Evolutionary conservation across 306 rosid genomes (phyloP).

Genomic region (Cicer bijugum): DNA sequence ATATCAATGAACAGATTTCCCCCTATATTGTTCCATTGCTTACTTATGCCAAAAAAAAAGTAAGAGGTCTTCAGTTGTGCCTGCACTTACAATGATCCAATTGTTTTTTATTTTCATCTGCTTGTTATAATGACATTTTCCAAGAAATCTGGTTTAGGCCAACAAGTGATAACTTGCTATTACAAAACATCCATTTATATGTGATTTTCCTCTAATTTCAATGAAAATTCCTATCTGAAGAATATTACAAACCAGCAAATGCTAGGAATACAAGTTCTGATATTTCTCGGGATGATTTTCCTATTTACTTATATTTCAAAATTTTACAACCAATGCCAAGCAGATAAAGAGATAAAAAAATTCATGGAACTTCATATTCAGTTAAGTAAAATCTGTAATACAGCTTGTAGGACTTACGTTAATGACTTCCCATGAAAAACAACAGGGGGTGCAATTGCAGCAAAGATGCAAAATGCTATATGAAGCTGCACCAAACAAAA

Average conservation of each 20-base stretch:
- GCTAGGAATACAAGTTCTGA: conserved; percentile 1
- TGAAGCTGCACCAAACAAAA: conserved; percentile 71
- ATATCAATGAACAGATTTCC: conserved; percentile 18
- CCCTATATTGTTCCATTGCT: conserved; percentile 12
- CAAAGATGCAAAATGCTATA: conserved; percentile 82
- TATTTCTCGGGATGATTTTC: conserved; percentile 12
- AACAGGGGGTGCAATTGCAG: conserved; percentile 96
- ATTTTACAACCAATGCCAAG: conserved; percentile 19
- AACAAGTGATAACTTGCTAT: neutral
- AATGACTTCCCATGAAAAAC: conserved; percentile 94
- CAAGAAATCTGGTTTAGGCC: conserved; percentile 20
- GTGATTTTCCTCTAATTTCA: conserved; percentile 9
- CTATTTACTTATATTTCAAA: conserved; percentile 23
- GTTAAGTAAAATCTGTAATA: conserved; percentile 12
- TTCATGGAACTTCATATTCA: conserved; percentile 1
- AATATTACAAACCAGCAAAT: conserved; percentile 1
- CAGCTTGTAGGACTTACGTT: conserved; percentile 66
- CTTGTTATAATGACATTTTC: conserved; percentile 20
- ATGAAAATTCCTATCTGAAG: conserved; percentile 8
- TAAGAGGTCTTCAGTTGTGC: neutral
- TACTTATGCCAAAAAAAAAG: neutral
- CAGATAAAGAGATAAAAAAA: conserved; percentile 32
- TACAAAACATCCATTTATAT: conserved; percentile 1
- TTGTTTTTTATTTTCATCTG: neutral
- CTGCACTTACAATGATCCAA: conserved; percentile 6